A percentile compares a stretch with the other conserved stretches of the same genome.
Conservation (phyloP, 768 basidiomycete species). For the Neoboletus magnificus region DNA sequence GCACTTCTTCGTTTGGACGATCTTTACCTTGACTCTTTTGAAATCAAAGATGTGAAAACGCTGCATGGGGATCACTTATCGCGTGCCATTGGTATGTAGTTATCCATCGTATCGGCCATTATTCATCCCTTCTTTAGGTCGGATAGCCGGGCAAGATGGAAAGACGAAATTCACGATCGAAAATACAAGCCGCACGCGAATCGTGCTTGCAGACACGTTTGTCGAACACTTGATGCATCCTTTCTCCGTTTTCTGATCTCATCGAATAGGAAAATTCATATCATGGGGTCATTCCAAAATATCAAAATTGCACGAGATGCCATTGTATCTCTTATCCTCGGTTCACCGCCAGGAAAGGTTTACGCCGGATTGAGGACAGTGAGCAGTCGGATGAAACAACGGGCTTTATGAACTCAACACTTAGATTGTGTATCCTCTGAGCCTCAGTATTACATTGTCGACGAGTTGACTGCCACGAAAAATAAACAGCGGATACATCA, state of each 20-base stretch:
- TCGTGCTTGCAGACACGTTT: slow-evolving; percentile 95
- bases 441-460: slow-evolving; percentile 5
- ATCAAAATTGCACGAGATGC: slow-evolving; percentile 98
- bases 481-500: neutral
- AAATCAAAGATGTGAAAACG: slow-evolving; percentile 99
- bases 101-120: neutral
- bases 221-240: slow-evolving; percentile 28
- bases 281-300: slow-evolving; percentile 97
- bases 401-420: slow-evolving; percentile 56
- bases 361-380: slow-evolving; percentile 90
- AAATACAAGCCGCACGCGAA: slow-evolving; percentile 94
- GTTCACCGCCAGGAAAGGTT: slow-evolving; percentile 92
- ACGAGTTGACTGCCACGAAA: slow-evolving; percentile 6
- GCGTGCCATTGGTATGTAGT: slow-evolving; percentile 83
- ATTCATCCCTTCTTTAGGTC: slow-evolving; percentile 48
- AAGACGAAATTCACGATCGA: slow-evolving; percentile 99
- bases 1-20: slow-evolving; percentile 94
- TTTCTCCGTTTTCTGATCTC: slow-evolving; percentile 4
- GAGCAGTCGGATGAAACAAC: slow-evolving; percentile 89
- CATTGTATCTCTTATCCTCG: slow-evolving; percentile 90
- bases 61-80: slow-evolving; percentile 96
- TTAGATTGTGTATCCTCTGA: slow-evolving; percentile 8
- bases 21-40: slow-evolving; percentile 96
- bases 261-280: slow-evolving; percentile 84
- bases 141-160: slow-evolving; percentile 97